These are phyloP conservation scores for Ceratobasidium papillatum DNA, from an alignment of 1,284 basidiomycete genomes.

Conservation along the genomic window DNA sequence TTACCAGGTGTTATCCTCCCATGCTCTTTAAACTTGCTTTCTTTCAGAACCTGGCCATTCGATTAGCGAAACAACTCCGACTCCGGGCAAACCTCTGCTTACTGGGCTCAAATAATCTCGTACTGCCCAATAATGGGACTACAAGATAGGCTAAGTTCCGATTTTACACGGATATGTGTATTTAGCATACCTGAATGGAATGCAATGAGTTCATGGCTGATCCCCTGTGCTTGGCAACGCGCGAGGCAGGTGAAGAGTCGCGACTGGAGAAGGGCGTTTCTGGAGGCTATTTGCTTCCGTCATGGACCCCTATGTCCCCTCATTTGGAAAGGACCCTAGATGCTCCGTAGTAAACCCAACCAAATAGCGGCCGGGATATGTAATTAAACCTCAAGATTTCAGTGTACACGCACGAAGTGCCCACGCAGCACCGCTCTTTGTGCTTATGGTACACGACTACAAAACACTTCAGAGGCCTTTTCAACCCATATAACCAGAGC, in stretches of 20 bases:
- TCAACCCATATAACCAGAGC: background rate
- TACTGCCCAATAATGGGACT: conserved; percentile 94
- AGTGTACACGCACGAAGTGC: background rate
- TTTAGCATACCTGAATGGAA: conserved; percentile 52
- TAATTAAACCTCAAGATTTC: background rate
- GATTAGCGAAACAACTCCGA: conserved; percentile 1
- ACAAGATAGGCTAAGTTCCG: background rate
- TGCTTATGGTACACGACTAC: no score
- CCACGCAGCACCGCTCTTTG: no score
- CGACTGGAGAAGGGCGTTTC: conserved; percentile 43
- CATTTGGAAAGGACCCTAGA: conserved; percentile 32
- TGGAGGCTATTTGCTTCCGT: conserved; percentile 39
- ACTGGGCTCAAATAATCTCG: conserved; percentile 97
- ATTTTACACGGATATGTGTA: background rate
- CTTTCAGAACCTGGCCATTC: conserved; percentile 81
- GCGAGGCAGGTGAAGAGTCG: conserved; percentile 37
- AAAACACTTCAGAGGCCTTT: no score
- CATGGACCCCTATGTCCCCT: conserved; percentile 33
- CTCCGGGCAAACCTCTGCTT: conserved; percentile 40
- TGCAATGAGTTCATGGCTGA: conserved; percentile 51
- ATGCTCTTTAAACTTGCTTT: conserved; percentile 99
- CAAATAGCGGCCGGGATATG: background rate
- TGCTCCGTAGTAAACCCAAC: conserved; percentile 7
- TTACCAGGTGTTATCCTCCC: conserved; percentile 94
- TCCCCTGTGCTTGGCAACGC: conserved; percentile 28